Percentiles rank a stretch among this genome's conserved stretches.
Conservation (phyloP, 2,329 filamentous ascomycete genomes). For the Trichoderma aggressivum region DNA sequence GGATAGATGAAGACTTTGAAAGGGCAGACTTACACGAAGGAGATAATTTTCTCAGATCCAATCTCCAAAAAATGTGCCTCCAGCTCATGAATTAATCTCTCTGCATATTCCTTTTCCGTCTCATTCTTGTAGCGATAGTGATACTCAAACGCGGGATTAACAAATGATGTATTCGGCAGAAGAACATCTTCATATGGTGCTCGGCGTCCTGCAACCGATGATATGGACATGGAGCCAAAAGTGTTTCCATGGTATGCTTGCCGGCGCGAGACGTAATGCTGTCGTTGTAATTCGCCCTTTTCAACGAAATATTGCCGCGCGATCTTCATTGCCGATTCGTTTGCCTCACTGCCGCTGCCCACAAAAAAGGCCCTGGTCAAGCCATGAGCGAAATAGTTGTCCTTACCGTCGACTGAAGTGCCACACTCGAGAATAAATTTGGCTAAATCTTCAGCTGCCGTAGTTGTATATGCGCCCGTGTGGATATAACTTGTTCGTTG, state of each 20-base stretch:
- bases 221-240: background rate
- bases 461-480: slow-evolving; percentile 27
- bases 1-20: background rate
- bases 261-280: slow-evolving; percentile 38
- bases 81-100: background rate
- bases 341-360: slow-evolving; percentile 30
- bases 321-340: slow-evolving; percentile 45
- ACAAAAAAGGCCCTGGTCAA: slow-evolving; percentile 10
- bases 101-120: background rate
- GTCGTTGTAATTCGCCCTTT: slow-evolving; percentile 29
- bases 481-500: slow-evolving; percentile 34
- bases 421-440: slow-evolving; percentile 23
- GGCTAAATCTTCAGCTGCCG: slow-evolving; percentile 30
- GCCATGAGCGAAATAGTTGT: background rate
- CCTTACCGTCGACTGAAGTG: background rate
- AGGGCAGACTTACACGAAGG: background rate
- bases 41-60: background rate
- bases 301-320: slow-evolving; percentile 44
- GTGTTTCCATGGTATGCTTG: slow-evolving; percentile 26
- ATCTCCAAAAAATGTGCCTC: background rate
- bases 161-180: background rate
- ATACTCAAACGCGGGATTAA: background rate
- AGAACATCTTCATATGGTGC: background rate
- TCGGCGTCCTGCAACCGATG: background rate
- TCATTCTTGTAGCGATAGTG: background rate